phyloP scores from a whole-genome alignment of 108 stramenopile species.

The Nitzschia inconspicua region DNA sequence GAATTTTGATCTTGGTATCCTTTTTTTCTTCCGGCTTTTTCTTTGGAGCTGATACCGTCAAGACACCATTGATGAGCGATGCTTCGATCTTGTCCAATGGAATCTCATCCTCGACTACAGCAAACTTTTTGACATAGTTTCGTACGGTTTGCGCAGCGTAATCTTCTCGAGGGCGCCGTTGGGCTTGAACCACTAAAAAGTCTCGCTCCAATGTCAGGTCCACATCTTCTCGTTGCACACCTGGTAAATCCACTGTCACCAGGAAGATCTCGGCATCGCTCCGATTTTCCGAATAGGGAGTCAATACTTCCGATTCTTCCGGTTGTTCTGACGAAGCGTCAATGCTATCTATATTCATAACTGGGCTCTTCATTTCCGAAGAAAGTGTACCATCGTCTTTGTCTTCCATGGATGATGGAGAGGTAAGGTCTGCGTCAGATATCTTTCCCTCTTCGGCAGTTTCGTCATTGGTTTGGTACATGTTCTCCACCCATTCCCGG shows the following conservation, averaged over 20 bases:
- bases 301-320: neutral
- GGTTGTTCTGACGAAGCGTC: neutral
- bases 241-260: constrained; percentile 71
- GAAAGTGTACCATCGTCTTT: neutral
- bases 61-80: constrained; percentile 49
- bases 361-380: neutral
- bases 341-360: neutral
- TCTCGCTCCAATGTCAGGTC: constrained; percentile 46
- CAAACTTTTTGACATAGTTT: constrained; percentile 28
- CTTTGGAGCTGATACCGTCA: constrained; percentile 58
- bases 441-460: neutral
- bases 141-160: constrained; percentile 6
- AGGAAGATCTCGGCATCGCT: constrained; percentile 58
- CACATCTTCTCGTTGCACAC: constrained; percentile 54
- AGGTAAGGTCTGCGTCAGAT: neutral
- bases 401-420: neutral
- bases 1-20: constrained; percentile 28
- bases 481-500: neutral
- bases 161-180: constrained; percentile 7
- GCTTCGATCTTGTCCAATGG: constrained; percentile 54
- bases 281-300: neutral
- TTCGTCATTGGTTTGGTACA: no score
- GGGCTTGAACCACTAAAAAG: neutral
- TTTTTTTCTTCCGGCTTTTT: constrained; percentile 20
- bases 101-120: constrained; percentile 49